Evolutionary conservation across 2,329 filamentous ascomycete genomes (phyloP).

Genomic region (Endocalyx cinctus): DNA sequence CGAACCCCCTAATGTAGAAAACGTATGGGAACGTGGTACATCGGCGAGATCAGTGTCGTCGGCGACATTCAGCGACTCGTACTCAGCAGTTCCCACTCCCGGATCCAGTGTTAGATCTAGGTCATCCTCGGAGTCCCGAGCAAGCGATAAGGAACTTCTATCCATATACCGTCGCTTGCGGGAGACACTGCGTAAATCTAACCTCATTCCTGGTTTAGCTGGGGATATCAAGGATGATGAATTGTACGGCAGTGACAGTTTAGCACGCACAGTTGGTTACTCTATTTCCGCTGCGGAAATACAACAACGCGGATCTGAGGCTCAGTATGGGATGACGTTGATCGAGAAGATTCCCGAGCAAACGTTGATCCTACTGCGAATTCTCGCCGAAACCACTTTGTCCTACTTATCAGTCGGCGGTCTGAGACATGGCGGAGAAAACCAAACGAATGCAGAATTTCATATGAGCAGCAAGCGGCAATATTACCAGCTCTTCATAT

Average conservation of each 20-base stretch:
- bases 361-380: constrained; percentile 77
- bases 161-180: constrained; percentile 57
- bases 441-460: constrained; percentile 63
- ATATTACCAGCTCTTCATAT: constrained; percentile 70
- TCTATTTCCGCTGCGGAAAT: constrained; percentile 89
- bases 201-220: constrained; percentile 30
- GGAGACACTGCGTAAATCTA: constrained; percentile 54
- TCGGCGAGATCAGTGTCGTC: constrained; percentile 28
- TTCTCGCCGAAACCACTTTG: constrained; percentile 81
- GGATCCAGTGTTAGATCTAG: constrained; percentile 29
- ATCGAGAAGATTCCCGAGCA: constrained; percentile 82
- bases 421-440: constrained; percentile 56
- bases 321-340: constrained; percentile 67
- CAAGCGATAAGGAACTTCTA: constrained; percentile 49
- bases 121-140: constrained; percentile 28
- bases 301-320: constrained; percentile 78
- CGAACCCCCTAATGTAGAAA: constrained; percentile 29
- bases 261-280: constrained; percentile 68
- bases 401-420: constrained; percentile 78
- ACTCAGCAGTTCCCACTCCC: constrained; percentile 33
- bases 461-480: constrained; percentile 64
- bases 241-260: constrained; percentile 51
- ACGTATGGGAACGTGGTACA: constrained; percentile 38
- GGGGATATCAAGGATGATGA: constrained; percentile 34
- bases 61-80: constrained; percentile 38